Evolutionary conservation across 306 rosid species (phyloP).

Genomic region (Fagus crenata): DNA sequence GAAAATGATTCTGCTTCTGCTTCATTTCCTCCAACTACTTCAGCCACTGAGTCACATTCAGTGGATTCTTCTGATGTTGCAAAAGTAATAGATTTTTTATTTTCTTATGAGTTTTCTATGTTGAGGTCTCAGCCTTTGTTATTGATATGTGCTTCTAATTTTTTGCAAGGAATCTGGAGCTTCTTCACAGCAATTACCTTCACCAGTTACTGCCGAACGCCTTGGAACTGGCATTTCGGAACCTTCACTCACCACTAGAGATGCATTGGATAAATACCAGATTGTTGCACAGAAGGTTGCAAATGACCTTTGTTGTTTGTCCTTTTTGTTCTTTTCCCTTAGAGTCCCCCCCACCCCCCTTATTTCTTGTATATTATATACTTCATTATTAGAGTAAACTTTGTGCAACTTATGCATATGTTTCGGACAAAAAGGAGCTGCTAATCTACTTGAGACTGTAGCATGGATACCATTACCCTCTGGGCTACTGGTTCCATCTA

Average conservation of each 20-base stretch:
- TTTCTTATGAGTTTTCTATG: background rate
- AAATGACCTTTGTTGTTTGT: conserved; percentile 5
- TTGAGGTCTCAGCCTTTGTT: conserved; percentile 12
- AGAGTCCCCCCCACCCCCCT: background rate
- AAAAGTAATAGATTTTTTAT: conserved; percentile 46
- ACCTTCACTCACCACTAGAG: conserved; percentile 81
- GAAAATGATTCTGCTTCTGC: conserved; percentile 72
- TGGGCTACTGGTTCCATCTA: conserved; percentile 7
- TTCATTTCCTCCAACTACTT: conserved; percentile 67
- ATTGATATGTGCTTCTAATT: conserved; percentile 32
- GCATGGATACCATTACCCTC: background rate
- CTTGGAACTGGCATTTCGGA: conserved; percentile 71
- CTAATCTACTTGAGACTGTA: background rate
- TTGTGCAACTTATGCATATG: background rate
- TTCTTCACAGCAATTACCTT: conserved; percentile 58
- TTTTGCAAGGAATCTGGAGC: conserved; percentile 79
- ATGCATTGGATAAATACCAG: conserved; percentile 88
- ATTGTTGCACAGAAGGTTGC: conserved; percentile 86
- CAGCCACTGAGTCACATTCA: conserved; percentile 68
- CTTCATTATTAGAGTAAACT: background rate
- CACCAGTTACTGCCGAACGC: conserved; percentile 70
- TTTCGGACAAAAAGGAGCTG: background rate
- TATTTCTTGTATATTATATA: background rate
- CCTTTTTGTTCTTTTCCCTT: conserved; percentile 1
- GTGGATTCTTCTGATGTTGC: conserved; percentile 60